Evolutionary conservation across 305 asterid genomes (phyloP).

Genomic region (Solanum hybrid): DNA sequence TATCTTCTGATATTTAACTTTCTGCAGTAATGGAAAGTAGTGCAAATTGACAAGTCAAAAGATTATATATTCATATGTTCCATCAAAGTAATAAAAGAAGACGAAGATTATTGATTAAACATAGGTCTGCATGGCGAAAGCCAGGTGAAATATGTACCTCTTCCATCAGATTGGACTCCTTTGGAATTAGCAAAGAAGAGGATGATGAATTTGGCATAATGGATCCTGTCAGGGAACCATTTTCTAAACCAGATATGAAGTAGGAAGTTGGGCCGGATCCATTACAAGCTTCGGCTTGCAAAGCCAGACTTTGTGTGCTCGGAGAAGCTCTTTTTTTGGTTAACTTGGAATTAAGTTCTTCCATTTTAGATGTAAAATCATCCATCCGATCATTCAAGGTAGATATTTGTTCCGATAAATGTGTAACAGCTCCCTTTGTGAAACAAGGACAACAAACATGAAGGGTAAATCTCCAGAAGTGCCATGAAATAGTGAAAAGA

Average conservation of each 20-base stretch:
- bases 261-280: slow-evolving; percentile 85
- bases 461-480: background rate
- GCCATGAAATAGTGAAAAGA: background rate
- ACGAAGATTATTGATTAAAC: background rate
- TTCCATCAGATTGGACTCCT: slow-evolving; percentile 62
- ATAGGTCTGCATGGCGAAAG: background rate
- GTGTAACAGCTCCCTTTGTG: slow-evolving; percentile 52
- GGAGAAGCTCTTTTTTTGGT: slow-evolving; percentile 38
- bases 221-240: slow-evolving; percentile 71
- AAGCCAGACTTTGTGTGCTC: slow-evolving; percentile 38
- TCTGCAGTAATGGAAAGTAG: background rate
- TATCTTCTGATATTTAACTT: background rate
- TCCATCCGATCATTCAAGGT: slow-evolving; percentile 84
- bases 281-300: slow-evolving; percentile 56
- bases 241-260: slow-evolving; percentile 79
- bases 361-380: slow-evolving; percentile 70
- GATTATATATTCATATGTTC: background rate
- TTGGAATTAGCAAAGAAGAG: slow-evolving; percentile 64
- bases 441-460: background rate
- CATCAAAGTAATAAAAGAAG: background rate
- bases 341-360: slow-evolving; percentile 67
- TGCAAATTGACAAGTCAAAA: background rate
- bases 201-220: slow-evolving; percentile 66
- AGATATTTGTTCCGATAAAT: slow-evolving; percentile 87
- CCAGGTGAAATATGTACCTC: slow-evolving; percentile 43